phyloP scores from a whole-genome alignment of 331 rosid genomes.

The Acacia concinna region DNA sequence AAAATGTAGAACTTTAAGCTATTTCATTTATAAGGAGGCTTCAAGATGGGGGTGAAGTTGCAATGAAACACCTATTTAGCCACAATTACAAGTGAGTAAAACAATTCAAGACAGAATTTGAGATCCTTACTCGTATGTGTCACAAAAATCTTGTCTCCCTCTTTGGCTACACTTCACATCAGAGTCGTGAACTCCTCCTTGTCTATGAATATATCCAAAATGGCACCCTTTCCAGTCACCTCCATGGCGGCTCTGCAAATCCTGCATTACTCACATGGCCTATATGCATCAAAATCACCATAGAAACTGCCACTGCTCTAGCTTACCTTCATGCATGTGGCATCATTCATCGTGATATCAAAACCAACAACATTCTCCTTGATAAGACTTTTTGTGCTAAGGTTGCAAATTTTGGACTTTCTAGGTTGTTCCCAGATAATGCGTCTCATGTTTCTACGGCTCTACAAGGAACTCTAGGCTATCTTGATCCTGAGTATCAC shows the following conservation, averaged over 20 bases:
- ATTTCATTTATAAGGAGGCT: conserved; percentile 28
- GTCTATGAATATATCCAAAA: conserved; percentile 71
- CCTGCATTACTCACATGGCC: conserved; percentile 48
- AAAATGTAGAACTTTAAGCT: neutral
- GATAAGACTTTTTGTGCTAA: conserved; percentile 54
- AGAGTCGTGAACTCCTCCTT: conserved; percentile 15
- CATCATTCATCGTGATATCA: conserved; percentile 75
- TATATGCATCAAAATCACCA: conserved; percentile 59
- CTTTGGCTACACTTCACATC: conserved; percentile 71
- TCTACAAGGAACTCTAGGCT: neutral
- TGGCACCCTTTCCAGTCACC: conserved; percentile 80
- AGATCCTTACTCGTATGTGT: conserved; percentile 55
- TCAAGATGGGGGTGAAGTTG: conserved; percentile 72
- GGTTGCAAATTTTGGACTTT: conserved; percentile 84
- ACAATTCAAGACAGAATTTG: conserved; percentile 65
- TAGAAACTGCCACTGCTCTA: conserved; percentile 66
- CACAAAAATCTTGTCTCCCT: conserved; percentile 68
- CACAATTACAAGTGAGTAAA: conserved; percentile 52
- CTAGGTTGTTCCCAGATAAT: conserved; percentile 61
- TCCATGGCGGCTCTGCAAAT: conserved; percentile 48
- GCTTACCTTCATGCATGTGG: conserved; percentile 73
- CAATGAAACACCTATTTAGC: conserved; percentile 68
- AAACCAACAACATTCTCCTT: conserved; percentile 73
- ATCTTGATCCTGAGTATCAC: neutral
- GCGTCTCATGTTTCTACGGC: conserved; percentile 43